A percentile compares a stretch with the other conserved stretches of the same genome.
These are phyloP conservation scores for Calocybe gambosa DNA, from an alignment of 1,284 basidiomycete species.

Conservation along the genomic window DNA sequence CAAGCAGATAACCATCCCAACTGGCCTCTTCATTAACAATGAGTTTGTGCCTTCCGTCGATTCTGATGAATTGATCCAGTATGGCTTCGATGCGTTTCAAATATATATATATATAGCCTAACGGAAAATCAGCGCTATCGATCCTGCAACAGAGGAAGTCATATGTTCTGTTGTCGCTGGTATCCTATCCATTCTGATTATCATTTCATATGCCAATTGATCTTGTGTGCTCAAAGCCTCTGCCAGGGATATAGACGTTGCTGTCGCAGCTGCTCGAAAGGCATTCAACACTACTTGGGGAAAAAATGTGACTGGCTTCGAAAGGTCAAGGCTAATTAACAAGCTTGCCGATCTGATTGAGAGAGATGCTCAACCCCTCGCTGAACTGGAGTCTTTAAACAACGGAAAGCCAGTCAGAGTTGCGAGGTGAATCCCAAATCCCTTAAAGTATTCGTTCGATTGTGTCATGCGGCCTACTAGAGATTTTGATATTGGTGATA, in stretches of 20 bases:
- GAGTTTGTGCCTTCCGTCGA: slow-evolving; percentile 71
- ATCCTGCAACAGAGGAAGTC: slow-evolving; percentile 70
- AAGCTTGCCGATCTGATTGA: slow-evolving; percentile 93
- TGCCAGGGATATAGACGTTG: slow-evolving; percentile 73
- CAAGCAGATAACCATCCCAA: slow-evolving; percentile 59
- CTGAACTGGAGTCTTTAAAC: slow-evolving; percentile 76
- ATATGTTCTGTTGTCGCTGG: slow-evolving; percentile 67
- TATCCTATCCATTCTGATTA: slow-evolving; percentile 23
- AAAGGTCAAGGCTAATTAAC: slow-evolving; percentile 75
- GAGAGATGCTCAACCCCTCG: slow-evolving; percentile 70
- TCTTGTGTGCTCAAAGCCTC: slow-evolving; percentile 43
- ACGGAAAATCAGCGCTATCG: slow-evolving; percentile 43
- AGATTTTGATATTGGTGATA: slow-evolving; percentile 83
- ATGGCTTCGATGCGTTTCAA: slow-evolving; percentile 20
- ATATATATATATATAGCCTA: slow-evolving; percentile 8
- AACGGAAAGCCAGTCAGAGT: slow-evolving; percentile 82
- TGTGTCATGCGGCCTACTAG: slow-evolving; percentile 29
- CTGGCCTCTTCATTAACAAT: slow-evolving; percentile 90
- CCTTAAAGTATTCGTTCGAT: neutral
- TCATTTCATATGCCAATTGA: neutral
- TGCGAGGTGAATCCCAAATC: slow-evolving; percentile 35
- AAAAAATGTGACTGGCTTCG: slow-evolving; percentile 75
- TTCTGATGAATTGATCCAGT: slow-evolving; percentile 56
- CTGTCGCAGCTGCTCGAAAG: slow-evolving; percentile 77
- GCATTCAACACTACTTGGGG: slow-evolving; percentile 91